A percentile compares a stretch with the other conserved stretches of the same genome.
These are phyloP conservation scores for Stenogyne calaminthoides DNA, from an alignment of 305 asterid species.

Conservation along the genomic window DNA sequence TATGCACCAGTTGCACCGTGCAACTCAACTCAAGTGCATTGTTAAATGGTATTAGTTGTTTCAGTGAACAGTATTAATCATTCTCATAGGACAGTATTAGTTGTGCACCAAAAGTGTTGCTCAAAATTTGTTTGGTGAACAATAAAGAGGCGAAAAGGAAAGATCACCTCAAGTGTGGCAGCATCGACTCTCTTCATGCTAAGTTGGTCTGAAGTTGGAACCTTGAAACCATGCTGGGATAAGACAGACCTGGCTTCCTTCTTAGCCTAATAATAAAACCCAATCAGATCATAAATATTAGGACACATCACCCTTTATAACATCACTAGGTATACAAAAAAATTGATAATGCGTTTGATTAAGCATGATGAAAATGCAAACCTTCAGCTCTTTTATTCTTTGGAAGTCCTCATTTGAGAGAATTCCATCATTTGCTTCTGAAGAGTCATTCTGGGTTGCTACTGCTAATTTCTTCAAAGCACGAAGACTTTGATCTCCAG, in stretches of 20 bases:
- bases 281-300: conserved; percentile 11
- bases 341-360: conserved; percentile 11
- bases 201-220: conserved; percentile 83
- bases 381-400: conserved; percentile 84
- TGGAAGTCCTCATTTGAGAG: conserved; percentile 94
- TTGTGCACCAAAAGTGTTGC: no score
- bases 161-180: conserved; percentile 73
- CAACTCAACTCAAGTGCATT: no score
- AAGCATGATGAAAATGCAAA: conserved; percentile 32
- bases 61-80: no score
- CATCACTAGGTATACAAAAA: not conserved
- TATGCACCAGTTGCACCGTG: no score
- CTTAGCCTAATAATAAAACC: conserved; percentile 49
- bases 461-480: conserved; percentile 84
- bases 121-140: no score
- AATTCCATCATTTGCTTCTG: conserved; percentile 60
- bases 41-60: no score
- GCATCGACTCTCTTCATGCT: conserved; percentile 79
- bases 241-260: conserved; percentile 63
- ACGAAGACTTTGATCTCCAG: conserved; percentile 72
- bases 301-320: not conserved
- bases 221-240: conserved; percentile 75
- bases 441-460: conserved; percentile 34
- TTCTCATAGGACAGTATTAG: no score
- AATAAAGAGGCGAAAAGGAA: not conserved